These are phyloP conservation scores for Rhododendron simsii DNA, from an alignment of 148 eudicot species.

Conservation along the genomic window DNA sequence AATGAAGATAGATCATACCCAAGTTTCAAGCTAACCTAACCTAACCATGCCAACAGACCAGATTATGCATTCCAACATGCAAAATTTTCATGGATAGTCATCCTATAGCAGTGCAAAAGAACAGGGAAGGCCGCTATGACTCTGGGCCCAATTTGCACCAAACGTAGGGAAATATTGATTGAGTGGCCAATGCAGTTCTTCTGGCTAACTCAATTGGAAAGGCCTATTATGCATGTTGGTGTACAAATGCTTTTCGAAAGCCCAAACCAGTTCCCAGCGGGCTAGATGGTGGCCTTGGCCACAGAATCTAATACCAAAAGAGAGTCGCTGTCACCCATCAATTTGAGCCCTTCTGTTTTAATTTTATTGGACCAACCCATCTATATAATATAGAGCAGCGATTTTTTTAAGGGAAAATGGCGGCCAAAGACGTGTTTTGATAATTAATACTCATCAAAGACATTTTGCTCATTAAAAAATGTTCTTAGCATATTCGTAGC, in stretches of 20 bases:
- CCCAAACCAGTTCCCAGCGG: neutral
- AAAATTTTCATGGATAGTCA: neutral
- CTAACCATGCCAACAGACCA: neutral
- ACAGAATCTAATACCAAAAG: neutral
- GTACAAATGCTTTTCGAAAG: neutral
- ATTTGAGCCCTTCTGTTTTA: neutral
- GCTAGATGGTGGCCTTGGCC: neutral
- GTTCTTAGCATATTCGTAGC: too few species aligned
- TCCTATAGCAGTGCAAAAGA: neutral
- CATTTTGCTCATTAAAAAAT: too few species aligned
- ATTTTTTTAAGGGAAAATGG: too few species aligned
- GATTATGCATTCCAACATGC: neutral
- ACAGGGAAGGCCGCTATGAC: neutral
- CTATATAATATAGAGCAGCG: too few species aligned
- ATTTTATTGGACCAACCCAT: neutral
- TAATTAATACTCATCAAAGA: too few species aligned
- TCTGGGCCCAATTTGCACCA: neutral
- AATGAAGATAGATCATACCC: neutral
- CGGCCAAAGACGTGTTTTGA: too few species aligned
- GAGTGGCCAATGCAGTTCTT: neutral
- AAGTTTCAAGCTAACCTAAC: neutral
- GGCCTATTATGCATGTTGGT: neutral
- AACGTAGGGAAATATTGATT: neutral
- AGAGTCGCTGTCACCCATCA: neutral
- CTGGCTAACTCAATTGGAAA: neutral